Percentiles rank a stretch among this genome's conserved stretches.
Conservation (phyloP, 164 flowering plant genomes). For the Vitis labrusca region DNA sequence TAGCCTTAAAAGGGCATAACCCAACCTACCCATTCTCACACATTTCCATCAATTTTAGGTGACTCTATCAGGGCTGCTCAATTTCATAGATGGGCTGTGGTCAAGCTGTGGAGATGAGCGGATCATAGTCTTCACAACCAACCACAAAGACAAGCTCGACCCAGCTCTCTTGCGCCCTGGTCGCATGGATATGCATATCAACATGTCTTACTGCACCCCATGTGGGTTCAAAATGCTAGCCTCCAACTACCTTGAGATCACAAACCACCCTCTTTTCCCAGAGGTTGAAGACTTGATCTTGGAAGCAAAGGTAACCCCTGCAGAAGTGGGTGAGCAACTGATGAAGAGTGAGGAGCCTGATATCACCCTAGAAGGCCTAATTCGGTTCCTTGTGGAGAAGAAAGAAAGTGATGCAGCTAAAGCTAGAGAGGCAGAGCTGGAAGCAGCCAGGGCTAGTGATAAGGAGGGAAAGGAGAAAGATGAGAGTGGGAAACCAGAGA, state of each 20-base stretch:
- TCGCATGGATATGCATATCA: constrained; percentile 52
- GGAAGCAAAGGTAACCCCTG: constrained; percentile 29
- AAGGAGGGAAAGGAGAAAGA: background rate
- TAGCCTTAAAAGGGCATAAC: background rate
- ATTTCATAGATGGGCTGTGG: constrained; percentile 46
- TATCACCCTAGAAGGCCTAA: constrained; percentile 19
- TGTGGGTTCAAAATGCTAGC: constrained; percentile 44
- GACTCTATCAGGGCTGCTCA: constrained; percentile 45
- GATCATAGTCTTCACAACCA: constrained; percentile 52
- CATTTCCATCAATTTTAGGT: constrained; percentile 13
- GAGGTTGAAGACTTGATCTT: constrained; percentile 27
- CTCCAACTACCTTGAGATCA: constrained; percentile 32
- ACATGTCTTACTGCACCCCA: constrained; percentile 54
- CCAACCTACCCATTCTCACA: background rate
- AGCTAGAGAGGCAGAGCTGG: background rate
- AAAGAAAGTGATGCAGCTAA: background rate
- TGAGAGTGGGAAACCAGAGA: background rate
- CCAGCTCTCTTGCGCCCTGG: constrained; percentile 48
- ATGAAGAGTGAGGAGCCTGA: constrained; percentile 27
- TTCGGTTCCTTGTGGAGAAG: constrained; percentile 26
- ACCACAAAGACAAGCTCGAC: constrained; percentile 42
- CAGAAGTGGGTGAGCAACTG: constrained; percentile 38
- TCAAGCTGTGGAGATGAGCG: constrained; percentile 50
- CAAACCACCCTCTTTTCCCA: constrained; percentile 27
- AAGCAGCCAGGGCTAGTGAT: background rate